These are phyloP conservation scores for Elsinoe fawcettii DNA, from an alignment of 2,329 filamentous ascomycete species.

Conservation along the genomic window DNA sequence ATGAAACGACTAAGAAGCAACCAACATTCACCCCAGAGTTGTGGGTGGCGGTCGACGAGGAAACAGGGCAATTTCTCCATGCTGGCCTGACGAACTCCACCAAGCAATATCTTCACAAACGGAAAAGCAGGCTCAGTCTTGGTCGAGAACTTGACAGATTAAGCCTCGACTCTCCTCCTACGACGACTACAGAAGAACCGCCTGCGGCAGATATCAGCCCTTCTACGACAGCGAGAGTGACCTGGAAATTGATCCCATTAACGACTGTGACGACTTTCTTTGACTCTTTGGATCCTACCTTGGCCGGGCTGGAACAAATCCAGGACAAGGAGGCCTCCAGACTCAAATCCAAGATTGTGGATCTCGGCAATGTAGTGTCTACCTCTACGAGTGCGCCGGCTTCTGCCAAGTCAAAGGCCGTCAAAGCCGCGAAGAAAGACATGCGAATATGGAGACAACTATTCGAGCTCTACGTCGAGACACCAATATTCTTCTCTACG, in stretches of 20 bases:
- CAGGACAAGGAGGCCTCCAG: conserved; percentile 58
- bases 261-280: conserved; percentile 76
- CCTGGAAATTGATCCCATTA: conserved; percentile 63
- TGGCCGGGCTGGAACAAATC: conserved; percentile 60
- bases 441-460: conserved; percentile 70
- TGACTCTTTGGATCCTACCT: conserved; percentile 61
- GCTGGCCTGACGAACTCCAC: conserved; percentile 60
- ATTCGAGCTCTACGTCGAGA: conserved; percentile 73
- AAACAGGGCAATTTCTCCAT: conserved; percentile 60
- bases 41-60: conserved; percentile 59
- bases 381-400: conserved; percentile 45
- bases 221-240: background rate
- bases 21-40: conserved; percentile 55
- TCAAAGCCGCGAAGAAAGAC: conserved; percentile 48
- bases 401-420: conserved; percentile 42
- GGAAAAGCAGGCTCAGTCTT: conserved; percentile 27
- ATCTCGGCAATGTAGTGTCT: conserved; percentile 58
- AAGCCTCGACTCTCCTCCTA: conserved; percentile 20
- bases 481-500: conserved; percentile 73
- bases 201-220: conserved; percentile 1
- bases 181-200: background rate
- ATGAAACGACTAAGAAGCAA: background rate
- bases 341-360: conserved; percentile 55
- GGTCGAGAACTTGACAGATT: background rate
- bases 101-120: conserved; percentile 53